Conservation (phyloP, 1,284 basidiomycete species). For the Bjerkandera adusta region DNA sequence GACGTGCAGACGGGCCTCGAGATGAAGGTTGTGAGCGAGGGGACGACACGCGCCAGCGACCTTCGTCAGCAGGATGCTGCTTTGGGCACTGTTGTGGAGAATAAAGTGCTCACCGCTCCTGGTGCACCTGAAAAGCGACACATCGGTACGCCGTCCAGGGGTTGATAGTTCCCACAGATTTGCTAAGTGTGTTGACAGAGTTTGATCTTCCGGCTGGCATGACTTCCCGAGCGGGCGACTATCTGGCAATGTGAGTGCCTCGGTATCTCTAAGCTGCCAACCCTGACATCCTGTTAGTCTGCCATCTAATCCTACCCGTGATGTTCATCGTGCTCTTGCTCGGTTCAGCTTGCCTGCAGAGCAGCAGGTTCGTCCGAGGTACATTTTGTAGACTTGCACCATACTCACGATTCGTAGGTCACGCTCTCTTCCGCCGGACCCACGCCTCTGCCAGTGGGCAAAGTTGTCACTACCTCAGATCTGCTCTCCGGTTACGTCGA, state of each 20-base stretch:
- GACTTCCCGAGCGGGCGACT: slow-evolving; percentile 43
- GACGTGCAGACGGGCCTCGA: slow-evolving; percentile 15
- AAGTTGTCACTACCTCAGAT: slow-evolving; percentile 35
- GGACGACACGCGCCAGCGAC: slow-evolving; percentile 34
- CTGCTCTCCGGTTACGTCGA: slow-evolving; percentile 48
- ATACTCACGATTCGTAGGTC: slow-evolving; percentile 27
- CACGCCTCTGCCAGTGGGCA: slow-evolving; percentile 40
- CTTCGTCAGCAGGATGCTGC: slow-evolving; percentile 41
- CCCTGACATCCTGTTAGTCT: slow-evolving; percentile 32
- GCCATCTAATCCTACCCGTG: slow-evolving; percentile 39
- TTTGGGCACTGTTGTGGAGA: slow-evolving; percentile 40
- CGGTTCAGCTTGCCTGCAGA: slow-evolving; percentile 41
- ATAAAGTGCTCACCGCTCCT: slow-evolving; percentile 39
- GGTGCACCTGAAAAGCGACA: slow-evolving; percentile 42
- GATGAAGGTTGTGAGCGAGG: slow-evolving; percentile 35
- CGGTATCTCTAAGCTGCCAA: too few relatives aligned
- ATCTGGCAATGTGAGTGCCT: slow-evolving; percentile 44
- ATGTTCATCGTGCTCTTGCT: slow-evolving; percentile 39
- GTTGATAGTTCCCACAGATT: slow-evolving; percentile 30
- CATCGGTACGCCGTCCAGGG: slow-evolving; percentile 34
- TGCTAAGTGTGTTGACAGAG: slow-evolving; percentile 36
- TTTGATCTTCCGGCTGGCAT: slow-evolving; percentile 40
- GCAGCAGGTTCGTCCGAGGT: slow-evolving; percentile 34
- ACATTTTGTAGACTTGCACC: neutral
- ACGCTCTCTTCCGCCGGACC: slow-evolving; percentile 37